These are phyloP conservation scores for Aspergillus brunneoviolaceus DNA, from an alignment of 2,329 filamentous ascomycete genomes.

Conservation along the genomic window DNA sequence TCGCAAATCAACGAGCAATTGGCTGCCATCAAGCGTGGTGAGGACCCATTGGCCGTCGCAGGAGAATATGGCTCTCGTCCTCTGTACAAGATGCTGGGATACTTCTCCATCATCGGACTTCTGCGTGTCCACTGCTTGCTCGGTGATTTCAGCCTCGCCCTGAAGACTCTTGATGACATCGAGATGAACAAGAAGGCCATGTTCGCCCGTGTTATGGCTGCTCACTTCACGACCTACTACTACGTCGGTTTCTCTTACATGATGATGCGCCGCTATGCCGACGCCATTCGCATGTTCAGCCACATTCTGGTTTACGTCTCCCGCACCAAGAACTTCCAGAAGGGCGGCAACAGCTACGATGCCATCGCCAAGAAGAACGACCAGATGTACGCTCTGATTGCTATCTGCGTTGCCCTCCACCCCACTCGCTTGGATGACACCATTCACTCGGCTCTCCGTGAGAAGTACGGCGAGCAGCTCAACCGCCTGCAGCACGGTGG, in stretches of 20 bases:
- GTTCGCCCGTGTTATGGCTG: conserved; percentile 99
- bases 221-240: conserved; percentile 99
- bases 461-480: conserved; percentile 99
- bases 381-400: conserved; percentile 98
- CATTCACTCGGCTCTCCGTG: conserved; percentile 93
- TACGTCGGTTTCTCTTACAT: conserved; percentile 99
- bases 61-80: conserved; percentile 94
- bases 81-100: conserved; percentile 96
- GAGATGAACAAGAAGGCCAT: conserved; percentile 99
- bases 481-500: conserved; percentile 94
- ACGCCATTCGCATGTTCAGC: conserved; percentile 99
- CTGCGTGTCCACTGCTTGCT: conserved; percentile 94
- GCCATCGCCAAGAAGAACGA: conserved; percentile 99
- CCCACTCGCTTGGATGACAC: conserved; percentile 97
- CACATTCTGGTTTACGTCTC: conserved; percentile 99
- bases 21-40: conserved; percentile 87
- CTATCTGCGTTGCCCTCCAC: conserved; percentile 98
- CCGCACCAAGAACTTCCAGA: conserved; percentile 99
- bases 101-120: conserved; percentile 98
- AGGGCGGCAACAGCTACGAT: conserved; percentile 86
- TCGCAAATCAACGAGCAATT: conserved; percentile 98
- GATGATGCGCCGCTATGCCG: conserved; percentile 99
- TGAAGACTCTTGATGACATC: conserved; percentile 99
- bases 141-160: conserved; percentile 94
- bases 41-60: conserved; percentile 82